Conservation (phyloP, 2,329 filamentous ascomycete species). For the Gaeumannomyces sp. region DNA sequence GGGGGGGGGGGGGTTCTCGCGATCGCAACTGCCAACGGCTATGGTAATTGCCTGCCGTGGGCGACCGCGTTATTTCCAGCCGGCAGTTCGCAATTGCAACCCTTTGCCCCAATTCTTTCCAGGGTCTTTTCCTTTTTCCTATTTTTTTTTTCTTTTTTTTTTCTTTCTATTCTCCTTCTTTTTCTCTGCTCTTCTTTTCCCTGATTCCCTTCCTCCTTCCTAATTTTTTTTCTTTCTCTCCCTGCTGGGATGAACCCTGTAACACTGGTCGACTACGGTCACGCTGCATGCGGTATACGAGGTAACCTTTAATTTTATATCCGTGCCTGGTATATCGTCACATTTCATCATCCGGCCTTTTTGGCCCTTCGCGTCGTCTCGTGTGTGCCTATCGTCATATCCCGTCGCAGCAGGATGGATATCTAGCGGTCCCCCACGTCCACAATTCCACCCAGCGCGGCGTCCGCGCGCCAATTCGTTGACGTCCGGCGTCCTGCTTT, state of each 20-base stretch:
- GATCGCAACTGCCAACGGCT: neutral
- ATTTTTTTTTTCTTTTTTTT: neutral
- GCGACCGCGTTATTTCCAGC: neutral
- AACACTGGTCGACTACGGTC: neutral
- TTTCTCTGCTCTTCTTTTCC: neutral
- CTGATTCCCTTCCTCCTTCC: neutral
- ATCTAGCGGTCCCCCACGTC: neutral
- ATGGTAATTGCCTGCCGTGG: neutral
- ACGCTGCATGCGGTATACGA: too few species aligned
- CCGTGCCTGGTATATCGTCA: neutral
- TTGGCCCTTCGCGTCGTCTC: too few species aligned
- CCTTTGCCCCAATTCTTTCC: too few species aligned
- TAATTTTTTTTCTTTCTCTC: too few species aligned
- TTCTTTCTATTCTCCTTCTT: neutral
- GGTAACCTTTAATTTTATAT: too few species aligned
- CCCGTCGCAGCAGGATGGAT: neutral
- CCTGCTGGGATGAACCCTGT: too few species aligned
- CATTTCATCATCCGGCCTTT: too few species aligned
- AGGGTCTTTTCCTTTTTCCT: too few species aligned
- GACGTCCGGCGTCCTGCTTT: neutral
- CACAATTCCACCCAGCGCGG: too few species aligned
- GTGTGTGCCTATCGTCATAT: too few species aligned
- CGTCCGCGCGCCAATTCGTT: too few species aligned
- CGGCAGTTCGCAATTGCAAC: too few species aligned
- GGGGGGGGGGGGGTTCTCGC: neutral